Percentiles rank a stretch among this genome's conserved stretches.
Conservation (phyloP, 352 stramenopile species). For the Pythium aphanidermatum region DNA sequence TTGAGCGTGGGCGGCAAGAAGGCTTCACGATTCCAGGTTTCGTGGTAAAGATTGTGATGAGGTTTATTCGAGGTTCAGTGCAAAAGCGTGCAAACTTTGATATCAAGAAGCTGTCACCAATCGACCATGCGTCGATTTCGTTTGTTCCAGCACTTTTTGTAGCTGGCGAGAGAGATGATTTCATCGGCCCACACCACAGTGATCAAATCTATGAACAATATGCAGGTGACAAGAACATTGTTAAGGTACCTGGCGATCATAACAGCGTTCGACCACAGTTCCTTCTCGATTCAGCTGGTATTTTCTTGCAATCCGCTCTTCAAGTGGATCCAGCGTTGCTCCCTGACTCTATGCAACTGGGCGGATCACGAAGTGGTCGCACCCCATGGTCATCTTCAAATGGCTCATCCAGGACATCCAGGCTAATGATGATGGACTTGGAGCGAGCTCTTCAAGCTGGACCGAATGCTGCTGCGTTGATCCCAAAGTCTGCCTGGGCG, state of each 20-base stretch:
- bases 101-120: constrained; percentile 69
- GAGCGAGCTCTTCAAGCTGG: constrained; percentile 40
- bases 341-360: constrained; percentile 24
- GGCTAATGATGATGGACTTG: constrained; percentile 52
- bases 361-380: constrained; percentile 20
- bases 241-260: constrained; percentile 97
- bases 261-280: constrained; percentile 95
- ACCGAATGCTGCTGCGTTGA: constrained; percentile 25
- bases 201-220: constrained; percentile 85
- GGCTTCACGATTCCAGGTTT: constrained; percentile 90
- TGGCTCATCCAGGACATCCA: constrained; percentile 31
- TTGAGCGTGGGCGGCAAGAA: constrained; percentile 92
- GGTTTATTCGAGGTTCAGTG: constrained; percentile 88
- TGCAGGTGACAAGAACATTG: constrained; percentile 97
- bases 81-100: constrained; percentile 89
- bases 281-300: constrained; percentile 92
- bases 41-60: constrained; percentile 89
- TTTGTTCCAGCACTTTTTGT: constrained; percentile 97
- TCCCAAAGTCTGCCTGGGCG: constrained; percentile 44
- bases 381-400: constrained; percentile 29
- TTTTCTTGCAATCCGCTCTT: constrained; percentile 95
- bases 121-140: constrained; percentile 87
- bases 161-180: constrained; percentile 94
- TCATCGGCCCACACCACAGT: constrained; percentile 88
- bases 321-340: constrained; percentile 51